phyloP scores from a whole-genome alignment of 2,329 filamentous ascomycete species.

The Monosporascus sp. region DNA sequence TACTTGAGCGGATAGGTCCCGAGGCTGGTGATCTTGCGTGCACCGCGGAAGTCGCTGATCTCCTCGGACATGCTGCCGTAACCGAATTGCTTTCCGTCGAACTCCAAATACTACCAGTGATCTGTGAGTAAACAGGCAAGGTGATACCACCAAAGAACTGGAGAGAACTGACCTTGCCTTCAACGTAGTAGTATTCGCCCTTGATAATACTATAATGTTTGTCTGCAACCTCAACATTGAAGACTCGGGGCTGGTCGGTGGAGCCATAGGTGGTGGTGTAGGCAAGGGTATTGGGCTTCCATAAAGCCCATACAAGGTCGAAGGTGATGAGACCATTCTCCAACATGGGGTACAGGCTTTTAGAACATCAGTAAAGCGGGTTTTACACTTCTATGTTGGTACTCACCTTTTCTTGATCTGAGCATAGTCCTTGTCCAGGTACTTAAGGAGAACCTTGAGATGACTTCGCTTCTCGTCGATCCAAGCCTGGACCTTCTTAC shows the following conservation, averaged over 20 bases:
- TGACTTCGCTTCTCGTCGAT: conserved; percentile 55
- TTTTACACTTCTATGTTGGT: background rate
- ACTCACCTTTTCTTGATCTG: conserved; percentile 60
- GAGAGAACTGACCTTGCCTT: conserved; percentile 46
- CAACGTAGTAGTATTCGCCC: conserved; percentile 70
- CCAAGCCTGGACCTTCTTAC: conserved; percentile 55
- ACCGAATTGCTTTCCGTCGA: conserved; percentile 81
- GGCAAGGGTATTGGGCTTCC: conserved; percentile 78
- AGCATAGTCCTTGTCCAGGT: conserved; percentile 76
- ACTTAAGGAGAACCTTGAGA: conserved; percentile 68
- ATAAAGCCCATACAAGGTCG: conserved; percentile 81
- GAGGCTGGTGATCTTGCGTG: conserved; percentile 75
- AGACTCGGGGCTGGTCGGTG: conserved; percentile 70
- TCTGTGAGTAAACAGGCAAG: conserved; percentile 1
- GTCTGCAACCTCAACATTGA: conserved; percentile 73
- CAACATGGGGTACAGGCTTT: conserved; percentile 70
- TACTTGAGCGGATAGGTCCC: conserved; percentile 73
- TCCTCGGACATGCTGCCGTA: conserved; percentile 65
- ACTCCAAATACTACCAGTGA: conserved; percentile 65
- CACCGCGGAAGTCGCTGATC: conserved; percentile 71
- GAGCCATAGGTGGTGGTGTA: conserved; percentile 74
- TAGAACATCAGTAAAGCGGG: background rate
- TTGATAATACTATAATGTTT: conserved; percentile 65
- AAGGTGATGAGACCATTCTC: conserved; percentile 82
- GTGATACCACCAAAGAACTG: background rate